Evolutionary conservation across 2,329 filamentous ascomycete genomes (phyloP).

Genomic region (Periconia sp.): DNA sequence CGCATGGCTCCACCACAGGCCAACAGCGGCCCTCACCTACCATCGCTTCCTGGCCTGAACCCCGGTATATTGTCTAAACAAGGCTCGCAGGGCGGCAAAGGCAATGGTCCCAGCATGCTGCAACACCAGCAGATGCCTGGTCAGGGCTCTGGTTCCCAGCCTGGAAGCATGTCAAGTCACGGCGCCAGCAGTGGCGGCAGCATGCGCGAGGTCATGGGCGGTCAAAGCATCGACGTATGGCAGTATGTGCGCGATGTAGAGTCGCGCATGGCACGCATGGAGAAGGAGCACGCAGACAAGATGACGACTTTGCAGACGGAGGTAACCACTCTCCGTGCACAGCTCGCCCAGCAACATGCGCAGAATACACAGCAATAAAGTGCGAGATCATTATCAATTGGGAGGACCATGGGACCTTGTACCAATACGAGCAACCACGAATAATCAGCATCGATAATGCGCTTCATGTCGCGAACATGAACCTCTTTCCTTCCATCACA

Average conservation of each 20-base stretch:
- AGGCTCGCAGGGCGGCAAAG: conserved; percentile 38
- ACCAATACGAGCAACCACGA: conserved; percentile 7
- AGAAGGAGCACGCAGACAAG: conserved; percentile 55
- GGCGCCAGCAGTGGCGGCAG: conserved; percentile 64
- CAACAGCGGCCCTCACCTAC: conserved; percentile 50
- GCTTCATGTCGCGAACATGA: conserved; percentile 6
- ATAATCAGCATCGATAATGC: conserved; percentile 8
- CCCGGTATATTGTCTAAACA: conserved; percentile 38
- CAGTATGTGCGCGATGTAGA: conserved; percentile 75
- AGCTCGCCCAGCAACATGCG: conserved; percentile 43
- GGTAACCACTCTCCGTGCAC: conserved; percentile 46
- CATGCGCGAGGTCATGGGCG: conserved; percentile 71
- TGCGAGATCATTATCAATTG: background rate
- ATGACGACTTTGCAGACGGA: conserved; percentile 54
- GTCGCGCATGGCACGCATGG: conserved; percentile 53
- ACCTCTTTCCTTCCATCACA: conserved; percentile 5
- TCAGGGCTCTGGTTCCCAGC: conserved; percentile 54
- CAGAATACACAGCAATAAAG: conserved; percentile 16
- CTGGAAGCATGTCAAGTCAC: conserved; percentile 59
- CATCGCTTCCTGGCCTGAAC: conserved; percentile 50
- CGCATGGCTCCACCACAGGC: conserved; percentile 48
- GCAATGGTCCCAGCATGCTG: conserved; percentile 47
- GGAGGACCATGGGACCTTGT: conserved; percentile 1
- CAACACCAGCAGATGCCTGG: conserved; percentile 47
- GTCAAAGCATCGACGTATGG: conserved; percentile 63